Percentiles rank a stretch among this genome's conserved stretches.
These are phyloP conservation scores for Sugiyamaella mastotermitis DNA, from an alignment of 805 yeast genomes.

Conservation along the genomic window DNA sequence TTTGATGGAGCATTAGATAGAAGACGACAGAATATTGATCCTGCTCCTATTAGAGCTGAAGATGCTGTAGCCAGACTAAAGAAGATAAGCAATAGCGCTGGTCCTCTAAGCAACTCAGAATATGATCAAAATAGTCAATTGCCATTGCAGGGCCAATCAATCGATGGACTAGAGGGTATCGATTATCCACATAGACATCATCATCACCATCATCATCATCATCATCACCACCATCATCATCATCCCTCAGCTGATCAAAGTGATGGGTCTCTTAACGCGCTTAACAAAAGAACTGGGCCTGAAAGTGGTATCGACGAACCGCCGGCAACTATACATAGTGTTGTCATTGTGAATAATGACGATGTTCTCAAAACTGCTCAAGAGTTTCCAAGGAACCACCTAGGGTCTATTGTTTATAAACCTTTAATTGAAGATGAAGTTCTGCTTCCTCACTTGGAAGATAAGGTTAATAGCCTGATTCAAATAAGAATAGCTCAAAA, in stretches of 20 bases:
- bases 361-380: conserved; percentile 38
- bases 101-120: no score
- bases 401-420: conserved; percentile 52
- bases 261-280: background rate
- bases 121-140: no score
- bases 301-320: background rate
- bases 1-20: conserved; percentile 23
- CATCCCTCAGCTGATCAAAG: background rate
- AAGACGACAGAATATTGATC: conserved; percentile 16
- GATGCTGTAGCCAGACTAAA: conserved; percentile 32
- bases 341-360: conserved; percentile 32
- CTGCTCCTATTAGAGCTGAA: conserved; percentile 30
- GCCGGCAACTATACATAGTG: conserved; percentile 22
- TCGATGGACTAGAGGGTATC: conserved; percentile 3
- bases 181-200: conserved; percentile 27
- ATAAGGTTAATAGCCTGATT: conserved; percentile 34
- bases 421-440: conserved; percentile 15
- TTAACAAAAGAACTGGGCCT: background rate
- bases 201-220: conserved; percentile 19
- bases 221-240: conserved; percentile 24
- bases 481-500: conserved; percentile 52
- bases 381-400: conserved; percentile 38
- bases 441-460: conserved; percentile 27
- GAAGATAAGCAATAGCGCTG: conserved; percentile 13
- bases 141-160: background rate